A percentile compares a stretch with the other conserved stretches of the same genome.
These are phyloP conservation scores for Naganishia antarctica DNA, from an alignment of 768 basidiomycete genomes.

Conservation along the genomic window DNA sequence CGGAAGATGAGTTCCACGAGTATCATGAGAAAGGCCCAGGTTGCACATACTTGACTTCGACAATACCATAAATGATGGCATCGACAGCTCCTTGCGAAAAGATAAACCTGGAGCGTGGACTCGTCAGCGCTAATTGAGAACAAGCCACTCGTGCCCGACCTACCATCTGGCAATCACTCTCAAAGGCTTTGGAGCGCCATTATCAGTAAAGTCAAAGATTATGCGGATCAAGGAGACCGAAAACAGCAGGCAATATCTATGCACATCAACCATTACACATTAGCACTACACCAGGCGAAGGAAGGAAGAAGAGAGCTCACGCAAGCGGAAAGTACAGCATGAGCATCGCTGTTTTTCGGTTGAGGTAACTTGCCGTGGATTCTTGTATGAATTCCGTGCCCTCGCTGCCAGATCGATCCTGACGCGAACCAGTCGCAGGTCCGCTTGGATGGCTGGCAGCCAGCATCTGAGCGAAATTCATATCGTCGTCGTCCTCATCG, in stretches of 20 bases:
- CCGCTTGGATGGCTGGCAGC: constrained; percentile 34
- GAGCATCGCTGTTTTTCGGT: constrained; percentile 48
- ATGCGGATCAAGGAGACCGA: constrained; percentile 48
- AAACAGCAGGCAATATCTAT: constrained; percentile 46
- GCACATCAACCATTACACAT: too few species aligned
- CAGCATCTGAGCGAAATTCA: constrained; percentile 34
- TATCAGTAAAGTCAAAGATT: constrained; percentile 43
- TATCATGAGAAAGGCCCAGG: neutral
- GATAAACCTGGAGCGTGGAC: constrained; percentile 31
- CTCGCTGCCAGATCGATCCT: constrained; percentile 28
- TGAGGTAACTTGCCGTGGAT: constrained; percentile 47
- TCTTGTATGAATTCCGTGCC: constrained; percentile 42
- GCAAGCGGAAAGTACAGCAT: constrained; percentile 49
- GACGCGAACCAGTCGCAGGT: constrained; percentile 26
- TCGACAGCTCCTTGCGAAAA: constrained; percentile 48
- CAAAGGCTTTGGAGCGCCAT: constrained; percentile 34
- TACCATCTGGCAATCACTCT: constrained; percentile 48
- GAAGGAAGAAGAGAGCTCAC: constrained; percentile 34
- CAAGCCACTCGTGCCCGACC: neutral
- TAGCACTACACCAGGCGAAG: too few species aligned
- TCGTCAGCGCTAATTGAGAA: neutral
- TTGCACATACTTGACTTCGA: constrained; percentile 49
- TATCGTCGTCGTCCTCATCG: constrained; percentile 32
- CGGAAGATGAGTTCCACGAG: neutral
- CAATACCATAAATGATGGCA: constrained; percentile 49